Base-by-base conservation (phyloP, 768 basidiomycete species). In the Pleurotus djamor region DNA sequence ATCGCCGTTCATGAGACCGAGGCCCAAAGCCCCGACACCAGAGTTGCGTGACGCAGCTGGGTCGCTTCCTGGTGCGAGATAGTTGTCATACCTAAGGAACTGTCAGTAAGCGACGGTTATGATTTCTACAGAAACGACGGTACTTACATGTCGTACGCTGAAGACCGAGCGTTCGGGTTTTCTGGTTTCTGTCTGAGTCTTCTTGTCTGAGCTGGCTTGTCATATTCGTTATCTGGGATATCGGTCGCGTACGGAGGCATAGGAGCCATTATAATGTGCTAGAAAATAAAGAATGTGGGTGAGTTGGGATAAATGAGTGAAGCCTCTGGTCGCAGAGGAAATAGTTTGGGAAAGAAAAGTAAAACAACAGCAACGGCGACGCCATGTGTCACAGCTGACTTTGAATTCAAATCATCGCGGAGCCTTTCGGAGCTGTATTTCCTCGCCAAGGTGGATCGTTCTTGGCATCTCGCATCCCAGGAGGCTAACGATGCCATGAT, bases 191-290 rank as follows among this genome's bases (percentile, higher is more conserved):
- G 73, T 69, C 80, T 75, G 63, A 78, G 62, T 65, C 80, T 72
- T 67, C 72, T 74, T 64, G 74, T 74, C 0, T 75, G 76, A 21
- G 73, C 73, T 35, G 76, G 72, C 13, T 79, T 71, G 61, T 83
- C 77, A 68, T 84, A 89, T 63, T 80, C 73, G 21, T 82, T 79
- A 69, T 88, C 85, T 5, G 84, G 83, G 65, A 87, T 82, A 72
- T 90, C 84, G 38, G 86, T 88, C 48, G 85, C 88, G 68, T 81
- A 89, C 32, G 86, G 86, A 10, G 86, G 86, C 71, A 85, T 75
- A 57, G 85, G 77, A 21, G 82, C 69, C 72, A 76, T 75, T 28
- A 57, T 55, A 55, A 56, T 56, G 54, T 51, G 21, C 35, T 59
- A 51, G 34, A 44, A 38, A 61, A 64, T 63, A 65, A 63, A 61